Evolutionary conservation across 2,329 filamentous ascomycete species (phyloP).

Genomic region (Ophiocordyceps camponoti-floridani): DNA sequence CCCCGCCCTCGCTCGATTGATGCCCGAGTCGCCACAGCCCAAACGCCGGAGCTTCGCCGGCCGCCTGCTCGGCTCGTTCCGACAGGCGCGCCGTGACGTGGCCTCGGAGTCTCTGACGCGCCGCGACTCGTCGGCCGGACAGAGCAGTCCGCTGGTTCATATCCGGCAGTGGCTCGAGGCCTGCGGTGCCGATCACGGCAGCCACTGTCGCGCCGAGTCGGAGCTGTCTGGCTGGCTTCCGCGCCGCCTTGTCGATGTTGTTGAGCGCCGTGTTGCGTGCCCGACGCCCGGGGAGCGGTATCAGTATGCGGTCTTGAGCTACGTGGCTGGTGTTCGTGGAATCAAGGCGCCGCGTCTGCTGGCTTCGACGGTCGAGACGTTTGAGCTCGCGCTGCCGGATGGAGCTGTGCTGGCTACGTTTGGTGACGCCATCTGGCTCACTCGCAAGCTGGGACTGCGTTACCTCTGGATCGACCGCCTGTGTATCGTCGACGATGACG

Average conservation of each 20-base stretch:
- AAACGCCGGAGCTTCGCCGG: constrained; percentile 23
- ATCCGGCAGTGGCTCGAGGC: constrained; percentile 24
- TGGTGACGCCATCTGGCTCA: constrained; percentile 24
- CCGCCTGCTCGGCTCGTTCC: constrained; percentile 17
- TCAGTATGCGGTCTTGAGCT: constrained; percentile 26
- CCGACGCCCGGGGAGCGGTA: constrained; percentile 15
- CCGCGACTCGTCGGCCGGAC: constrained; percentile 12
- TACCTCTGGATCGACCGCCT: constrained; percentile 28
- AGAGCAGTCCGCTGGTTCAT: constrained; percentile 1
- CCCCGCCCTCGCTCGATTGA: not conserved
- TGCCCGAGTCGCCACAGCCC: constrained; percentile 7
- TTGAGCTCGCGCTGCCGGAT: constrained; percentile 17
- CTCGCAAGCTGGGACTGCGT: constrained; percentile 22
- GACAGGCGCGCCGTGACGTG: constrained; percentile 12
- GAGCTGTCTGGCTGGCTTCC: constrained; percentile 18
- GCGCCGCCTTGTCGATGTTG: constrained; percentile 21
- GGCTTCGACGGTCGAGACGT: constrained; percentile 17
- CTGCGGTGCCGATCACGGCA: constrained; percentile 22
- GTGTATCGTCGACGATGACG: constrained; percentile 26
- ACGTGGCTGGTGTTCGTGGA: constrained; percentile 18
- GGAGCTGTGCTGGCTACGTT: constrained; percentile 21
- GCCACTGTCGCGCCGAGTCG: constrained; percentile 16
- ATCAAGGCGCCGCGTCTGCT: constrained; percentile 12
- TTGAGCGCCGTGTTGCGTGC: constrained; percentile 19
- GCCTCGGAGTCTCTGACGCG: constrained; percentile 9